Evolutionary conservation across 2,329 filamentous ascomycete genomes (phyloP), one percentile per base, ranked within the genome.

Genomic region (Talaromyces pinophilus): DNA sequence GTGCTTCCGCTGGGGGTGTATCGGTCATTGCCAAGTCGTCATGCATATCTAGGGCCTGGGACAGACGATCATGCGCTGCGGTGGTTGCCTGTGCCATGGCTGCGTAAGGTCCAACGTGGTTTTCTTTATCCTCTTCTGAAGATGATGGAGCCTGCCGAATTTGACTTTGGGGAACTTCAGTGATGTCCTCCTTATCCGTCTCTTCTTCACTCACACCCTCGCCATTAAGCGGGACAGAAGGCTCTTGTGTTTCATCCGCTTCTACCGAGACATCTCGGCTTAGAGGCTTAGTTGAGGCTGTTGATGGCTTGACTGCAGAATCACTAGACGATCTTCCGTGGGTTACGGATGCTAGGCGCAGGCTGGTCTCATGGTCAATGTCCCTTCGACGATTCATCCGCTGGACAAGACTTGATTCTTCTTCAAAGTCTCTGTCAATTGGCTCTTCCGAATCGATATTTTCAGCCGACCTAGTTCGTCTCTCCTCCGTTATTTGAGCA

Each of bases 61-160:
- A 81, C 54, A 80, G 73, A 4, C 78, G 75, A 63, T 75, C 74
- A 65, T 81, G 78, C 8, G 78, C 75, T 67, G 69, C 73, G 62
- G 73, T 70, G 3, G 76, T 72, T 10, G 75, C 74, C 65, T 72
- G 70, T 3, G 75, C 71, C 28, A 72, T 68, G 33, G 74, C 71
- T 44, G 72, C 64, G 28, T 71, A 70, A 22, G 69, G 70, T 50
- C 72, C 74, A 33, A 77, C 71, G 63, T 77, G 75, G 60, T 83
- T 83, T 69, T 83, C 82, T 69, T 83, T 83, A 67, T 83, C 78
- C 66, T 83, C 82, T 46, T 82, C 81, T 10, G 72, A 73, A 11
- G 77, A 72, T 15, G 72, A 70, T 52, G 73, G 69, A 25, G 67
- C 60, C 5, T 74, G 71, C 59, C 76, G 76, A 50, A 74, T 75